These are phyloP conservation scores for Aquilaria malaccensis DNA, from an alignment of 345 rosid genomes.

Conservation along the genomic window DNA sequence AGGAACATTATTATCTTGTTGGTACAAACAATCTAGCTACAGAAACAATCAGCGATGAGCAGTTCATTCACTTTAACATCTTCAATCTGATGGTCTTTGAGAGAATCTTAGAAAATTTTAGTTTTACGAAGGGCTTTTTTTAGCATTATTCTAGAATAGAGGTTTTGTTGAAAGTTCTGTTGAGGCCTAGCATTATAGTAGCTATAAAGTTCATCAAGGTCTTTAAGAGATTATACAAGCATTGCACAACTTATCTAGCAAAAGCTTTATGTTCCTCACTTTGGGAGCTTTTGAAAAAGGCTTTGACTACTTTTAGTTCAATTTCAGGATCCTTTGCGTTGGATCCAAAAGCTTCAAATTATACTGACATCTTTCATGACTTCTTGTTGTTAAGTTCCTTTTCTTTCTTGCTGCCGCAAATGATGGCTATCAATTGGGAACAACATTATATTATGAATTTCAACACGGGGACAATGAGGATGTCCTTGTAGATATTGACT, in stretches of 20 bases:
- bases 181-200: slow-evolving; percentile 79
- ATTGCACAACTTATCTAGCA: slow-evolving; percentile 83
- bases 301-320: slow-evolving; percentile 44
- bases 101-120: slow-evolving; percentile 88
- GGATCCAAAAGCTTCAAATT: slow-evolving; percentile 49
- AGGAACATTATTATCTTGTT: slow-evolving; percentile 34
- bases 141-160: slow-evolving; percentile 95
- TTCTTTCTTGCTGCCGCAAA: slow-evolving; percentile 86
- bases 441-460: slow-evolving; percentile 82
- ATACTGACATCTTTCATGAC: slow-evolving; percentile 63
- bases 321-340: slow-evolving; percentile 61
- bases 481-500: slow-evolving; percentile 80
- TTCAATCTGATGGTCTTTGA: slow-evolving; percentile 91
- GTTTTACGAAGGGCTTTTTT: slow-evolving; percentile 58
- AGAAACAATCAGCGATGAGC: slow-evolving; percentile 65
- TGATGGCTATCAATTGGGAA: slow-evolving; percentile 79
- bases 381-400: slow-evolving; percentile 88
- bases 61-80: slow-evolving; percentile 74
- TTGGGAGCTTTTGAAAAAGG: slow-evolving; percentile 66
- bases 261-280: slow-evolving; percentile 82
- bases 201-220: slow-evolving; percentile 95
- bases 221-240: slow-evolving; percentile 90
- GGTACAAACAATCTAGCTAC: slow-evolving; percentile 33
- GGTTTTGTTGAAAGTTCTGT: slow-evolving; percentile 72
- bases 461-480: slow-evolving; percentile 59